phyloP scores from a whole-genome alignment of 805 yeast genomes.

The Kluyveromyces nonfermentans region DNA sequence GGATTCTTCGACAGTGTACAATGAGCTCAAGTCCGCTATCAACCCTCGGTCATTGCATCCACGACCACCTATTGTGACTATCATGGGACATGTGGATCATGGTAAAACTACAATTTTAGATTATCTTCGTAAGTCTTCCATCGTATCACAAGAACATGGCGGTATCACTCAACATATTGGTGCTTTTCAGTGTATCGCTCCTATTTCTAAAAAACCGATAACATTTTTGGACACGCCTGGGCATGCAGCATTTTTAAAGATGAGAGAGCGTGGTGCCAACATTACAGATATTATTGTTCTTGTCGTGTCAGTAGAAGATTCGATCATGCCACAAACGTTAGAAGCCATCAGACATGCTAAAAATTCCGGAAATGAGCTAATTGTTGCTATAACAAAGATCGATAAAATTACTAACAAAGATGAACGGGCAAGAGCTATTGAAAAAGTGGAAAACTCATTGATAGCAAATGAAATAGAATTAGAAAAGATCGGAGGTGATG shows the following conservation, averaged over 20 bases:
- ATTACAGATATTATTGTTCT: conserved; percentile 86
- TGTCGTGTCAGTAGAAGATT: conserved; percentile 95
- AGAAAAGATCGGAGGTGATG: conserved; percentile 93
- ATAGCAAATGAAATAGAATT: conserved; percentile 70
- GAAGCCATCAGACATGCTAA: conserved; percentile 94
- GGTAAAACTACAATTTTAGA: conserved; percentile 95
- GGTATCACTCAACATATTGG: conserved; percentile 98
- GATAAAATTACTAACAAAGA: conserved; percentile 46
- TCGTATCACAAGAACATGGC: conserved; percentile 81
- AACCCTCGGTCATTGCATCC: conserved; percentile 43
- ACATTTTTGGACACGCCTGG: conserved; percentile 97
- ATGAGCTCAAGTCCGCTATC: conserved; percentile 47
- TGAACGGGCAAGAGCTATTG: conserved; percentile 51
- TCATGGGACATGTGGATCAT: conserved; percentile 99
- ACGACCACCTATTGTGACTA: conserved; percentile 90
- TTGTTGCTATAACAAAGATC: conserved; percentile 89
- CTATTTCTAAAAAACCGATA: conserved; percentile 60
- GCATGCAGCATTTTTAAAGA: conserved; percentile 90
- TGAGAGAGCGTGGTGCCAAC: conserved; percentile 95
- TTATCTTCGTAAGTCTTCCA: conserved; percentile 70
- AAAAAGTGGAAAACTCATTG: conserved; percentile 68
- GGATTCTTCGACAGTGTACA: conserved; percentile 50
- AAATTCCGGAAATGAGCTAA: conserved; percentile 39
- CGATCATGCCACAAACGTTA: conserved; percentile 94
- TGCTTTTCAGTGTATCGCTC: conserved; percentile 83